Evolutionary conservation across 352 stramenopile species (phyloP).

Genomic region (Globisporangium nunn): DNA sequence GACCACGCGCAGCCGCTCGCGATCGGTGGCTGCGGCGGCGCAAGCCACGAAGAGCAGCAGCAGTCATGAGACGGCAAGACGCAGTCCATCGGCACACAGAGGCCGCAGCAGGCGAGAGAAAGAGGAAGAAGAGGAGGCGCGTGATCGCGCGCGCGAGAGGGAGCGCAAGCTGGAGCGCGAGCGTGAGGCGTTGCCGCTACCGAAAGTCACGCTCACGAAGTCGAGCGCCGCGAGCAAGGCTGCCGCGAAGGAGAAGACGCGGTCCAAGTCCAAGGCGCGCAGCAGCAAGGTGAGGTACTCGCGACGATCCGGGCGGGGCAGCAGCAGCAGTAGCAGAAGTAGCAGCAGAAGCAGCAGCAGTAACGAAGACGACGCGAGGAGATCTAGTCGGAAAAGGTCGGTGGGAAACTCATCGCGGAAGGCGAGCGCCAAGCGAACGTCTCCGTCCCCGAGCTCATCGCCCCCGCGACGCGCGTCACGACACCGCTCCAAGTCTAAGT

Average conservation of each 20-base stretch:
- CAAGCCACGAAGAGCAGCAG: background rate
- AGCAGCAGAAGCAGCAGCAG: slow-evolving; percentile 1
- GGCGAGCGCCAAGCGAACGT: slow-evolving; percentile 18
- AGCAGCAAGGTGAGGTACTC: slow-evolving; percentile 9
- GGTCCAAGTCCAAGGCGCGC: slow-evolving; percentile 33
- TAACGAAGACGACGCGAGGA: background rate
- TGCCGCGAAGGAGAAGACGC: slow-evolving; percentile 20
- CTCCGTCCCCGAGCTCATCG: slow-evolving; percentile 7
- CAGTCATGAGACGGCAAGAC: background rate
- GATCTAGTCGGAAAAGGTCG: slow-evolving; percentile 3
- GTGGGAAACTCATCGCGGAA: slow-evolving; percentile 10
- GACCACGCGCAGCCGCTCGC: slow-evolving; percentile 19
- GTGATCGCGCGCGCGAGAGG: background rate
- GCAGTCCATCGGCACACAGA: background rate
- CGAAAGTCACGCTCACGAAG: slow-evolving; percentile 4
- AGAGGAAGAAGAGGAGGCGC: background rate
- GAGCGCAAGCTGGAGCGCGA: slow-evolving; percentile 9
- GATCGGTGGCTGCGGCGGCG: slow-evolving; percentile 10
- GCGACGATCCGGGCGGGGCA: background rate
- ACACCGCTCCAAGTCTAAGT: slow-evolving; percentile 9
- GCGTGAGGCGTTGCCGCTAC: slow-evolving; percentile 7
- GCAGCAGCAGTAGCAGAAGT: background rate
- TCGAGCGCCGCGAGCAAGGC: background rate
- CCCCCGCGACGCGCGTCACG: background rate
- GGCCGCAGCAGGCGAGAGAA: background rate